A percentile compares a stretch with the other conserved stretches of the same genome.
Conservation (phyloP, 352 stramenopile genomes). For the Phytophthora syringae region DNA sequence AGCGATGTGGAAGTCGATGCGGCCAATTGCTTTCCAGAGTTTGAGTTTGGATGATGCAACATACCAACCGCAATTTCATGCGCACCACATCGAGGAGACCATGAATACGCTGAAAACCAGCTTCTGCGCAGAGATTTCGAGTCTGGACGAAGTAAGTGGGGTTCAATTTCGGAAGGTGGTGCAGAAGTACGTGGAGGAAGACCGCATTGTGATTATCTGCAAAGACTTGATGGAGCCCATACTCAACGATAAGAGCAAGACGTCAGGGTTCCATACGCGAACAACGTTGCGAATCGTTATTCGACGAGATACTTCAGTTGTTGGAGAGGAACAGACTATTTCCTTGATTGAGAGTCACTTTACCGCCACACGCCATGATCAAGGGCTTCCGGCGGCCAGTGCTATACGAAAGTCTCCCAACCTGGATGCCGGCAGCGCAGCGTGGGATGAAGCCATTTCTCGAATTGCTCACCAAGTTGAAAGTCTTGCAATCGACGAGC, state of each 20-base stretch:
- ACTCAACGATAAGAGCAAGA: not conserved
- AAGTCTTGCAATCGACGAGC: constrained; percentile 30
- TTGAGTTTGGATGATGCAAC: not conserved
- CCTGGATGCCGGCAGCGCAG: constrained; percentile 14
- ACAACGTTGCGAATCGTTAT: constrained; percentile 25
- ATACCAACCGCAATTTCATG: not conserved
- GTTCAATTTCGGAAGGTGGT: constrained; percentile 18
- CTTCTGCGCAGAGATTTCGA: not conserved
- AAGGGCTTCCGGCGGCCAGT: not conserved
- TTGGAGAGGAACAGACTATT: not conserved
- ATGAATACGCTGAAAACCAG: constrained; percentile 13
- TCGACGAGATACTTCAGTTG: not conserved
- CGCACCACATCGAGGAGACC: constrained; percentile 12
- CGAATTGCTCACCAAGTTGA: constrained; percentile 30
- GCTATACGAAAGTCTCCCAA: not conserved
- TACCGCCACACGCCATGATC: constrained; percentile 11
- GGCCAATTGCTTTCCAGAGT: not conserved
- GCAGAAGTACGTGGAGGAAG: constrained; percentile 27
- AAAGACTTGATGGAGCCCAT: constrained; percentile 24
- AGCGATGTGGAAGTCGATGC: constrained; percentile 18
- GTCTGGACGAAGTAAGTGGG: not conserved
- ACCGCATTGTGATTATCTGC: constrained; percentile 30
- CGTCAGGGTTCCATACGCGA: constrained; percentile 4
- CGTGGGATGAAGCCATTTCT: constrained; percentile 27
- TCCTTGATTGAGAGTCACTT: constrained; percentile 28